These are phyloP conservation scores for Podospora tetraspora DNA, from an alignment of 495 filamentous ascomycete genomes.

Conservation along the genomic window DNA sequence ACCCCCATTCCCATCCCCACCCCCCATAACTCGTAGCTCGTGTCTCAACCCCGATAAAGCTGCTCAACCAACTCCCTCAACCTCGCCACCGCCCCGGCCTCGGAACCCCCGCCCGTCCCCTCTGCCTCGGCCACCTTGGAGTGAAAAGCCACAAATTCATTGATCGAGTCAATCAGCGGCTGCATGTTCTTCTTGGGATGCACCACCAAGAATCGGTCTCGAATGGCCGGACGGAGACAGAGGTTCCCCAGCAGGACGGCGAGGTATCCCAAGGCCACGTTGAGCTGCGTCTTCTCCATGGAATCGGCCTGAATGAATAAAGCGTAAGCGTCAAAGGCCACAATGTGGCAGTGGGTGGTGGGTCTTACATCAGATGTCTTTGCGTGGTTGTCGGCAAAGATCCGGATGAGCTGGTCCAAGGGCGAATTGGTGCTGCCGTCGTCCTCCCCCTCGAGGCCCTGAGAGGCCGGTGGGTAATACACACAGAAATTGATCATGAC, in stretches of 20 bases:
- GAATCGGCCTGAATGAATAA: conserved; percentile 64
- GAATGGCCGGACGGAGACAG: conserved; percentile 54
- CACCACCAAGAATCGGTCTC: conserved; percentile 43
- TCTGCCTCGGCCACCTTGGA: conserved; percentile 60
- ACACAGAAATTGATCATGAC: conserved; percentile 88
- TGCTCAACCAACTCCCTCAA: conserved; percentile 52
- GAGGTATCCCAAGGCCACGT: conserved; percentile 87
- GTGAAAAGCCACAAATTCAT: conserved; percentile 79
- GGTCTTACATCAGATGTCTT: conserved; percentile 44
- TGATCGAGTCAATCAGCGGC: conserved; percentile 67
- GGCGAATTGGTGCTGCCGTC: conserved; percentile 24
- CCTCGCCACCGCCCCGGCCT: conserved; percentile 49
- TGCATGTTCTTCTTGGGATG: conserved; percentile 57
- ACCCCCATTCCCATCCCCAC: neutral
- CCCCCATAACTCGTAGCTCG: neutral
- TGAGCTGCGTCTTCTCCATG: conserved; percentile 73
- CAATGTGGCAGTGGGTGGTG: conserved; percentile 28
- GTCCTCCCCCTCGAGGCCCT: conserved; percentile 30
- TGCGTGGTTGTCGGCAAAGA: conserved; percentile 50
- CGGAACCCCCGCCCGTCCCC: conserved; percentile 40
- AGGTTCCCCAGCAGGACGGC: conserved; percentile 78
- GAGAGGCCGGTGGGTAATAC: conserved; percentile 53
- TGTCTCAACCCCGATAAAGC: conserved; percentile 7
- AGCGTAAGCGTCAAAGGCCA: conserved; percentile 40
- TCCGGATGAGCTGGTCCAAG: conserved; percentile 42